Evolutionary conservation across 257 asterid species (phyloP), one percentile per base, ranked within the genome.

Genomic region (Penstemon eatonii): DNA sequence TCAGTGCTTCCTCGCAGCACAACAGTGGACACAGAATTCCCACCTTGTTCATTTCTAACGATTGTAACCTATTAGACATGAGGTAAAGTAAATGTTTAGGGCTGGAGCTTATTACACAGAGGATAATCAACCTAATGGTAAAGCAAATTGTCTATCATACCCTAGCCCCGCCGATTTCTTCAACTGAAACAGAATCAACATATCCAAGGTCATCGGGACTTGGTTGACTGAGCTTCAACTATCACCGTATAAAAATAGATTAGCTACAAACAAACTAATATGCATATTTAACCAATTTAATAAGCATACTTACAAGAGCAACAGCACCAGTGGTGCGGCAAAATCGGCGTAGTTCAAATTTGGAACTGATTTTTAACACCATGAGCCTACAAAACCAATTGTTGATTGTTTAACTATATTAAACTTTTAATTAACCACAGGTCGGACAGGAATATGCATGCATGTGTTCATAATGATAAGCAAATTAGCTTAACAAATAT

Each of bases 1-100:
- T 89, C 98, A 45, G 98, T 92, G 87, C 98, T 92, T 60, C 96
- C 98, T 45, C 98, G 89, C 73, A 93, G 83, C 69, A 93, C 94
- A 64, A 91, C 85, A 73, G 99, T 91, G 51, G 97, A 67, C 63
- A 95, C 85, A 56, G 98, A 87, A 79, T 89, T 91, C 71, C 98
- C 99, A 79, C 99, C 99, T 79, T 83, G 94, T 77, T 91, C 98
- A 67, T 85, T 95, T 82, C 84, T 91, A 25, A 91, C 99, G 81
- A 95, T 61, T n/a, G 99, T 95, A 51, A 94, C 98, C 98, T 95
- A 67, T 68, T 3, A 73, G 25, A 73, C 37, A 78, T 65, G 13
- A 71, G 36, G 70, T n/a, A 62, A 68, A 58, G 19, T 54, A 46
- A 59, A 57, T 52, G 60, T 47, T 40, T 52, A 72, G 65, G 33